Evolutionary conservation across 352 stramenopile genomes (phyloP), one percentile per base, ranked within the genome.

Genomic region (Globisporangium irregulare): DNA sequence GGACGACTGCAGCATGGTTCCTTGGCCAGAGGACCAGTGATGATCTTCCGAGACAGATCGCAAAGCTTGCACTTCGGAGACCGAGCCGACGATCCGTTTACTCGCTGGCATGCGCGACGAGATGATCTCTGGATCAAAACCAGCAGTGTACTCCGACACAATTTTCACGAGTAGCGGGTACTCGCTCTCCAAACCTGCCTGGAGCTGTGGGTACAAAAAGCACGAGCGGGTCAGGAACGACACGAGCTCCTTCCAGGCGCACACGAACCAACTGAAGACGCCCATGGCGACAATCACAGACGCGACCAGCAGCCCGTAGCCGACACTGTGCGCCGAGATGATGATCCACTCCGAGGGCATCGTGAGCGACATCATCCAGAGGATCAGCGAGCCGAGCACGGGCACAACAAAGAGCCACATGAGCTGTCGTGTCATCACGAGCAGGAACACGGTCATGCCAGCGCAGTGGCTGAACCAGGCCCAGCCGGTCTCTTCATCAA

Each of bases 391-490:
- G 10, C 87, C 84, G 36, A 87, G 63, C 1, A 89, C 64, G 0
- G 87, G 87, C 24, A 94, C 82, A 2, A 94, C 81, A 24, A 92
- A 76, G n/a, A 94, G 61, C 84, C 80, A 92, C 57, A 79, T 73
- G 29, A 94, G 73, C 18, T 86, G 76, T 12, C 85, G 77, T 7
- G 87, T 94, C 76, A 88, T 88, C 5, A 93, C 75, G 14, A 94
- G 62, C 50, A 94, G 67, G 67, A 94, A 94, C 22, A 92, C 79
- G 0, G 87, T 92, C 51, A 93, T 73, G 32, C 87, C 87, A 2
- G 87, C 87, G 60, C 82, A 91, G 56, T 94, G 87, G 55, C 87
- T 94, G 67, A 94, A 94, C 87, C 87, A 94, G 20, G 84, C 87
- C 87, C 87, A 94, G 18, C 87, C 87, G 9, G 87, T 94, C 20